These are phyloP conservation scores for Cladosporium velox DNA, from an alignment of 2,329 filamentous ascomycete genomes.

Conservation along the genomic window DNA sequence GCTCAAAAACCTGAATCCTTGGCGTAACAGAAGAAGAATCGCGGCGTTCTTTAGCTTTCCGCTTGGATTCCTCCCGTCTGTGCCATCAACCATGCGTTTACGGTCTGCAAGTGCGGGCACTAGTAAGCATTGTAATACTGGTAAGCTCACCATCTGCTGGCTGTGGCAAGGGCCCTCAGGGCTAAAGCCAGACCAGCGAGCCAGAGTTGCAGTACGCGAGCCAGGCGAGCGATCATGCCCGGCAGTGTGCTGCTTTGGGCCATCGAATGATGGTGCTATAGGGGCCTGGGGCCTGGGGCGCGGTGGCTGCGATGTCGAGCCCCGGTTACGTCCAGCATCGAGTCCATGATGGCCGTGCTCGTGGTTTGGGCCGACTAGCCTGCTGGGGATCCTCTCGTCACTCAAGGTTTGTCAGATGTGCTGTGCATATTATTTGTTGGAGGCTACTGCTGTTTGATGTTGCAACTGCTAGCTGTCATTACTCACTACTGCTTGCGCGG, in stretches of 20 bases:
- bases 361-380: slow-evolving; percentile 13
- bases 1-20: neutral
- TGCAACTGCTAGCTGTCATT: slow-evolving; percentile 5
- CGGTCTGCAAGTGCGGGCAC: neutral
- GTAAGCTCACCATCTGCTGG: neutral
- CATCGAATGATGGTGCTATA: neutral
- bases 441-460: neutral
- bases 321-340: neutral
- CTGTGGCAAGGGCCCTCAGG: neutral
- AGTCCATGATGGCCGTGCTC: slow-evolving; percentile 11
- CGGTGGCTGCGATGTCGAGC: neutral
- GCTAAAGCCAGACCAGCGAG: neutral
- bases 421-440: slow-evolving; percentile 9
- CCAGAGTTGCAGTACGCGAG: slow-evolving; percentile 5
- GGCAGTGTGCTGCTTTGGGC: slow-evolving; percentile 12
- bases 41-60: neutral
- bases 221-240: neutral
- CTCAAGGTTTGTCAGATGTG: slow-evolving; percentile 12
- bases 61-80: slow-evolving; percentile 13
- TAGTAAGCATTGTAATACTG: neutral
- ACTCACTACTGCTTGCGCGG: slow-evolving; percentile 1
- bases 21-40: neutral
- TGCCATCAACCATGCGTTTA: neutral
- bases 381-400: slow-evolving; percentile 9
- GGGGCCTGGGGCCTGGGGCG: neutral